These are phyloP conservation scores for Trichophyton simii DNA, from an alignment of 2,329 filamentous ascomycete genomes.

Conservation along the genomic window DNA sequence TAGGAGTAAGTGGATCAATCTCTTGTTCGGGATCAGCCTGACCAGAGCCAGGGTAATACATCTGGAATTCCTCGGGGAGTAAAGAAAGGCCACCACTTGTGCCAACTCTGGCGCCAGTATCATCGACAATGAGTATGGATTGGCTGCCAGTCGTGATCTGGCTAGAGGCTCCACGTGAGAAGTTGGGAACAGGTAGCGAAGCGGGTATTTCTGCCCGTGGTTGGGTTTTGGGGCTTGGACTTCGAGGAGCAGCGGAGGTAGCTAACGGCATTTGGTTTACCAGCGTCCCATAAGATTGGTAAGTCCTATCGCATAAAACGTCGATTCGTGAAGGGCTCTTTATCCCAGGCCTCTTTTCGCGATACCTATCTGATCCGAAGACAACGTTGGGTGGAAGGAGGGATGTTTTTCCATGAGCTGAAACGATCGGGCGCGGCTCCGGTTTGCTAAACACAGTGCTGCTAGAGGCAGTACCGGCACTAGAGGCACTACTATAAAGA, in stretches of 20 bases:
- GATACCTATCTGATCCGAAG: conserved; percentile 33
- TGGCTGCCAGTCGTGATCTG: conserved; percentile 68
- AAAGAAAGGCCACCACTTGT: conserved; percentile 12
- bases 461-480: conserved; percentile 12
- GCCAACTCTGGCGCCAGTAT: conserved; percentile 30
- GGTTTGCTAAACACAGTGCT: neutral
- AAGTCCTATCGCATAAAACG: conserved; percentile 62
- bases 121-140: conserved; percentile 78
- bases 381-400: conserved; percentile 34
- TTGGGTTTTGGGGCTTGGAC: neutral
- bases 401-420: conserved; percentile 26
- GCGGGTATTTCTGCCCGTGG: neutral
- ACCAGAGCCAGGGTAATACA: neutral
- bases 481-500: conserved; percentile 49
- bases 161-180: conserved; percentile 29
- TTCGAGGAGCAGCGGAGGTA: neutral
- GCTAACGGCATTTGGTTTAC: conserved; percentile 42
- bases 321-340: conserved; percentile 56
- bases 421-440: conserved; percentile 12
- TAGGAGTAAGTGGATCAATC: neutral
- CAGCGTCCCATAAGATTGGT: conserved; percentile 66
- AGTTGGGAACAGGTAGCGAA: neutral
- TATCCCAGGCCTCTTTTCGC: conserved; percentile 33
- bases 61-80: conserved; percentile 3
- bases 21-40: neutral